phyloP scores from a whole-genome alignment of 1,284 basidiomycete genomes.

The Leccinum ponderosum region DNA sequence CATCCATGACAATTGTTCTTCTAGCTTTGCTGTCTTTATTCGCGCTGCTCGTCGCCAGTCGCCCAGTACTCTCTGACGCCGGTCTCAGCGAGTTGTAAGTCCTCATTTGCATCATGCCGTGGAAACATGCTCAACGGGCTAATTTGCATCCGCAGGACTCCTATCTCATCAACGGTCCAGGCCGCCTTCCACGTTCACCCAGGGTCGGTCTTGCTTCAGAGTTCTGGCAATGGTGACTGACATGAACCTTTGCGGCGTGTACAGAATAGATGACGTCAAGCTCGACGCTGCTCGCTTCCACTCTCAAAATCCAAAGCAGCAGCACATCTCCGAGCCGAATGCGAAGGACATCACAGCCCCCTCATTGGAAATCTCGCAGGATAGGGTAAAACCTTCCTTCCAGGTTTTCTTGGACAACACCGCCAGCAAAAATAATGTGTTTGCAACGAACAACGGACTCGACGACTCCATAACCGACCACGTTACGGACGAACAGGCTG shows the following conservation, averaged over 20 bases:
- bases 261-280: constrained; percentile 18
- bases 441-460: not conserved
- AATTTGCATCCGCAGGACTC: constrained; percentile 13
- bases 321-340: constrained; percentile 7
- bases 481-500: not conserved
- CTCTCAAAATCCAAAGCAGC: constrained; percentile 8
- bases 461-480: not conserved
- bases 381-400: not conserved
- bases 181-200: constrained; percentile 38
- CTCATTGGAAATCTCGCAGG: constrained; percentile 6
- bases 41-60: constrained; percentile 47
- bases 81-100: constrained; percentile 23
- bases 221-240: constrained; percentile 8
- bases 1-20: constrained; percentile 41
- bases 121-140: constrained; percentile 12
- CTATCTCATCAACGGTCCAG: constrained; percentile 31
- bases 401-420: not conserved
- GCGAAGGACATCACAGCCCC: constrained; percentile 4
- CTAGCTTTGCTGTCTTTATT: constrained; percentile 44
- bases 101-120: constrained; percentile 10
- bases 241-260: constrained; percentile 6
- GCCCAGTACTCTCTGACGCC: constrained; percentile 35
- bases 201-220: constrained; percentile 36
- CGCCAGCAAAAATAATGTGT: not conserved
- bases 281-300: constrained; percentile 16